Evolutionary conservation across 306 rosid genomes (phyloP).

Genomic region (Psophocarpus tetragonolobus): DNA sequence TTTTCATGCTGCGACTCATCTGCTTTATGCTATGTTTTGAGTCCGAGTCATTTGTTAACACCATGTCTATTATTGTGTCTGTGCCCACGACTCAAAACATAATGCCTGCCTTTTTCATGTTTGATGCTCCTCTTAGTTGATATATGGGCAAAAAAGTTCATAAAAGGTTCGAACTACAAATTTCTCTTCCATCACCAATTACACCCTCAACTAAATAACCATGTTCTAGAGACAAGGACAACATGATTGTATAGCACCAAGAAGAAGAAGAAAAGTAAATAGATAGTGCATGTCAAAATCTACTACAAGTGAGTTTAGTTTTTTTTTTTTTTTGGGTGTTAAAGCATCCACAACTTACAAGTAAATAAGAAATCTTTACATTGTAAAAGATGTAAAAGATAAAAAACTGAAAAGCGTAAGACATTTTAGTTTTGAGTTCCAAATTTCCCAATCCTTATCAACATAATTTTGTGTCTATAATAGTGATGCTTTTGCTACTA

Average conservation of each 20-base stretch:
- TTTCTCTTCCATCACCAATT: slow-evolving; percentile 44
- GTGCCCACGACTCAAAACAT: no score
- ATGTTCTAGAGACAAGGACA: slow-evolving; percentile 41
- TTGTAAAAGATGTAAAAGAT: neutral
- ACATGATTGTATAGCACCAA: slow-evolving; percentile 54
- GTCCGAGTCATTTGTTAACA: no score
- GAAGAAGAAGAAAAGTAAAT: slow-evolving; percentile 1
- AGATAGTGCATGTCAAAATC: no score
- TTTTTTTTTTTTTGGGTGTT: no score
- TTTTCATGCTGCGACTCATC: no score
- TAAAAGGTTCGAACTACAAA: slow-evolving; percentile 26
- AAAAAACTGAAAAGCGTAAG: slow-evolving; percentile 16
- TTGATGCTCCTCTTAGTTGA: slow-evolving; percentile 33
- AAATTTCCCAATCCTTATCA: slow-evolving; percentile 69
- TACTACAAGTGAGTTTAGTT: no score
- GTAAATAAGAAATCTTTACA: no score
- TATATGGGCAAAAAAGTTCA: slow-evolving; percentile 33
- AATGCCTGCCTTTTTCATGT: slow-evolving; percentile 44
- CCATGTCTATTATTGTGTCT: no score
- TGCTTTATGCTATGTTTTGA: no score
- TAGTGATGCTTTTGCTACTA: slow-evolving; percentile 68
- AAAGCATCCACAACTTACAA: no score
- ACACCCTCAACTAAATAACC: slow-evolving; percentile 36
- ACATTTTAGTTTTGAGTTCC: slow-evolving; percentile 61
- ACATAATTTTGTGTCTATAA: slow-evolving; percentile 70